Conservation (phyloP, 75 land plant species). For the Pseudotsuga menziesii region DNA sequence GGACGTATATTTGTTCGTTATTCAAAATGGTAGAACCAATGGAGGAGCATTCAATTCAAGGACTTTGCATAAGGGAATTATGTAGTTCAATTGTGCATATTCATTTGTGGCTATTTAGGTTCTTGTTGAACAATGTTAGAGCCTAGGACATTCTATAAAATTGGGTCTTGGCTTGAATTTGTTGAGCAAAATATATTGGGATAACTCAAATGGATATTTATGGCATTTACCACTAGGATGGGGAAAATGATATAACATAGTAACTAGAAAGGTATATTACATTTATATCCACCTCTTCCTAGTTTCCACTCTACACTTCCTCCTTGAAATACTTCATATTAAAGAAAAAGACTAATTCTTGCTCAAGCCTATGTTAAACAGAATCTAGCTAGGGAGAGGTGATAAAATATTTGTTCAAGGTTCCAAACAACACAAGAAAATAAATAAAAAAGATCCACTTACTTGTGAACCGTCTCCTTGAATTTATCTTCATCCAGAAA, state of each 20-base stretch:
- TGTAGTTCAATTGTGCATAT: constrained; percentile 96
- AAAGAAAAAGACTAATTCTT: too few species aligned
- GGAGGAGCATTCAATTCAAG: constrained; percentile 62
- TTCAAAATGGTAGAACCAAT: constrained; percentile 41
- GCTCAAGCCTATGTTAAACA: too few species aligned
- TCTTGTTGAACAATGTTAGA: constrained; percentile 84
- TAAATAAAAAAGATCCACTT: too few species aligned
- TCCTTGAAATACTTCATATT: too few species aligned
- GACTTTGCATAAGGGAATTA: constrained; percentile 72
- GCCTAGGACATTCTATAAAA: constrained; percentile 76
- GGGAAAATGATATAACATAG: constrained; percentile 89
- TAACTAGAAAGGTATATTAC: constrained; percentile 85
- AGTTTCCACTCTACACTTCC: too few species aligned
- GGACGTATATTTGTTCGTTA: constrained; percentile 38
- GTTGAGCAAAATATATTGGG: constrained; percentile 10
- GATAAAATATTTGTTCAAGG: too few species aligned
- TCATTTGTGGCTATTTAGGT: constrained; percentile 96
- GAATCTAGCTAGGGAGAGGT: too few species aligned
- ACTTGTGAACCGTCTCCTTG: too few species aligned
- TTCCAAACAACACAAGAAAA: too few species aligned
- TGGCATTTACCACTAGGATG: constrained; percentile 95
- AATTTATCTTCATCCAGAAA: too few species aligned
- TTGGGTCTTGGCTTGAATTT: constrained; percentile 43
- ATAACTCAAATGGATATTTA: constrained; percentile 44
- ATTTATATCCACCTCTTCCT: too few species aligned